Conservation (phyloP, 352 stramenopile species). For the Paralagenidium karlingii region DNA sequence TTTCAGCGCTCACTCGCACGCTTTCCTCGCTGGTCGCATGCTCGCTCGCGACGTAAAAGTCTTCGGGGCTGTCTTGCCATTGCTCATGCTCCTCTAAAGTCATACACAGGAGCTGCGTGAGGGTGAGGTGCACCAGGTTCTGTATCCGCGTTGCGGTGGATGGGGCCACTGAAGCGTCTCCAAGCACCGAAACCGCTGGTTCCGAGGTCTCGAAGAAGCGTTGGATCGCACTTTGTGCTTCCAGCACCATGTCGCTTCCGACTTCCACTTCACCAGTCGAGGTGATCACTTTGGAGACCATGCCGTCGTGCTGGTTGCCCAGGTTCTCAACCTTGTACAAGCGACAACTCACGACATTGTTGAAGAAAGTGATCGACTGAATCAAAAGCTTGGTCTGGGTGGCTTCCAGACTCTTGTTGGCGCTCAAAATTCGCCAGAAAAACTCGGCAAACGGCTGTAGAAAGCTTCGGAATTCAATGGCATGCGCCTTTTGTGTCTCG, state of each 20-base stretch:
- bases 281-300: constrained; percentile 74
- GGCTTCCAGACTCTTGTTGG: constrained; percentile 8
- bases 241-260: constrained; percentile 62
- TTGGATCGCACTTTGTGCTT: constrained; percentile 40
- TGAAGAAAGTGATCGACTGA: constrained; percentile 64
- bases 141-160: constrained; percentile 21
- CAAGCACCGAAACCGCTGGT: no score
- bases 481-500: constrained; percentile 60
- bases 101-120: constrained; percentile 70
- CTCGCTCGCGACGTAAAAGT: constrained; percentile 47
- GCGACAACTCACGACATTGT: constrained; percentile 65
- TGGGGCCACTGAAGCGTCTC: no score
- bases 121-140: constrained; percentile 43
- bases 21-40: constrained; percentile 69
- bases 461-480: constrained; percentile 76
- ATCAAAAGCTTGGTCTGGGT: constrained; percentile 33
- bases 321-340: constrained; percentile 72
- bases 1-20: constrained; percentile 66
- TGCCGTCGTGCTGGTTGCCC: constrained; percentile 15
- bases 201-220: constrained; percentile 27
- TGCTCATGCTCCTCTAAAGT: constrained; percentile 40
- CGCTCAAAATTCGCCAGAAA: constrained; percentile 45
- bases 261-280: constrained; percentile 56
- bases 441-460: constrained; percentile 44
- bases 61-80: constrained; percentile 58